These are phyloP conservation scores for Athelia sp. DNA, from an alignment of 1,284 basidiomycete genomes.

Conservation along the genomic window DNA sequence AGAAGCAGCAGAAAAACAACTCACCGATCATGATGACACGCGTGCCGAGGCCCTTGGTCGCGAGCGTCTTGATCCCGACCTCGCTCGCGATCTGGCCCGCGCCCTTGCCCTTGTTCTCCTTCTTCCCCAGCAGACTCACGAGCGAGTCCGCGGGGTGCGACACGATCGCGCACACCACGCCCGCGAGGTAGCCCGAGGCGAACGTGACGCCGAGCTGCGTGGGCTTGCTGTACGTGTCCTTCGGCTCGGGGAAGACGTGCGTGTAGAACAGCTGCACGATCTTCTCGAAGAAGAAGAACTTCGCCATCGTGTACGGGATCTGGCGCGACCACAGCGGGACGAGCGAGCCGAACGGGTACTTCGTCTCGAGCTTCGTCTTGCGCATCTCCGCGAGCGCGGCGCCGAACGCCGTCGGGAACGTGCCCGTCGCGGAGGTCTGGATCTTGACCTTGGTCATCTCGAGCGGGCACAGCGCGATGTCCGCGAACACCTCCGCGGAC, in stretches of 20 bases:
- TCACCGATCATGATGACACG: constrained; percentile 74
- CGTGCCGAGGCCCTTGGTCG: constrained; percentile 77
- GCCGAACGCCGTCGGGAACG: constrained; percentile 70
- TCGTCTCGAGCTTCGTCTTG: constrained; percentile 57
- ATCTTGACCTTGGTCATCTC: constrained; percentile 88
- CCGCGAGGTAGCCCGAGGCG: constrained; percentile 77
- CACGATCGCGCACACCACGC: constrained; percentile 78
- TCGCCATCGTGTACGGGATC: constrained; percentile 87
- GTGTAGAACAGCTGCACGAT: constrained; percentile 75
- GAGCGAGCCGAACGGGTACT: constrained; percentile 77
- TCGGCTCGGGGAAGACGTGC: constrained; percentile 68
- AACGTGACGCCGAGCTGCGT: constrained; percentile 81
- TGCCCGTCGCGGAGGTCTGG: constrained; percentile 67
- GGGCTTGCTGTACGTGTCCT: constrained; percentile 63
- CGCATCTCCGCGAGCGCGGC: constrained; percentile 68
- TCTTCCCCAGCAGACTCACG: constrained; percentile 77
- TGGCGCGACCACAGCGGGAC: constrained; percentile 79
- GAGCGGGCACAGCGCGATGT: constrained; percentile 79
- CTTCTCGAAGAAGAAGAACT: constrained; percentile 83
- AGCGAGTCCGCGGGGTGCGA: constrained; percentile 80
- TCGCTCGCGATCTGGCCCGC: constrained; percentile 63
- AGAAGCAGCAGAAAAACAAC: constrained; percentile 9
- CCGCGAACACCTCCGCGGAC: constrained; percentile 93
- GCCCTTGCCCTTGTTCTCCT: constrained; percentile 71
- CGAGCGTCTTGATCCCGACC: constrained; percentile 54